Base-by-base conservation (phyloP, 805 yeast genomes). In the Yarrowia sp. region DNA sequence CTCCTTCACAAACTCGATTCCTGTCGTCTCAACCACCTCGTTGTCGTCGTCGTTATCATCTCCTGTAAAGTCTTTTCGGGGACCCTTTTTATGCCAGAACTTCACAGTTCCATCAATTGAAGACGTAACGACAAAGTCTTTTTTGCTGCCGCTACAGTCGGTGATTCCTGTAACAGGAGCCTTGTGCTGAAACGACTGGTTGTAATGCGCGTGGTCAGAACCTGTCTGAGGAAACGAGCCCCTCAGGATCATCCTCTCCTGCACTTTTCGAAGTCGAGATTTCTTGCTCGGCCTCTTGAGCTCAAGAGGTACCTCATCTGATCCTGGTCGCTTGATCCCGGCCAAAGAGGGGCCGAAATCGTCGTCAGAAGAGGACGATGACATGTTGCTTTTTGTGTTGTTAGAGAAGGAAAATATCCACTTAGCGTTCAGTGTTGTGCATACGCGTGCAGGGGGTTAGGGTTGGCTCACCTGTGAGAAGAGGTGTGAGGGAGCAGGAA, bases 91-190 rank as follows among this genome's bases (percentile, higher is more conserved):
- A 24, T 66, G 68, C 79, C 79, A 77, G 61, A 77, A 73, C 66
- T 77, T 77, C 49, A 77, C 63, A n/a, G 66, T 62, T 2, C 79
- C 79, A 56, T 77, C 79, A 17, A 33, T 58, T 7, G 77, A 74
- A 2, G 72, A 70, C 0, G 78, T 72, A 3, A 71, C 70, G 4
- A 76, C 51, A 33, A 74, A 67, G 24, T 67, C 70, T n/a, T 68
- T 67, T 38, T 49, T 58, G 17, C 65, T 24, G n/a, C 38, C 36
- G 28, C 40, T 6, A 49, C 52, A 17, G 62, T 54, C 24, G 52
- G 61, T 38, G n/a, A 66, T 11, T 19, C 52, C 11, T 2, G 58
- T 36, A 11, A 66, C 56, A 10, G 33, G 49, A 2, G 44, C 38
- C 22, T 43, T 22, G 24, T 66, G 67, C 26, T 41, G 41, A 38